Evolutionary conservation across 2,329 filamentous ascomycete genomes (phyloP).

Genomic region (Fusarium nematophilum): DNA sequence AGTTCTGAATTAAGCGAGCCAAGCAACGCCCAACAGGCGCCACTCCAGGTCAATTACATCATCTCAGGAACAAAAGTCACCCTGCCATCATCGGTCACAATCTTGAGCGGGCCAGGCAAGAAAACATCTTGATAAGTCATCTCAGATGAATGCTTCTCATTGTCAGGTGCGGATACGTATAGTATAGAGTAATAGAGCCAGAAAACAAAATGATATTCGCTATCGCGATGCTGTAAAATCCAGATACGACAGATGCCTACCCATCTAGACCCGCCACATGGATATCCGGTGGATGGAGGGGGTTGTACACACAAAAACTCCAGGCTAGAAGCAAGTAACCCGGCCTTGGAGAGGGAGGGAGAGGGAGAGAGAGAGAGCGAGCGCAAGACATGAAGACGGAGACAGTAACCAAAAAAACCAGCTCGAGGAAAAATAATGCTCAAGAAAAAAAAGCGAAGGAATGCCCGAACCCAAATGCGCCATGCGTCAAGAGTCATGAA

Average conservation of each 20-base stretch:
- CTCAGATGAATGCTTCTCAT: not conserved
- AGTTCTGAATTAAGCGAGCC: too few relatives aligned
- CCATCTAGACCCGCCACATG: slow-evolving; percentile 13
- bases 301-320: slow-evolving; percentile 22
- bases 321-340: slow-evolving; percentile 5
- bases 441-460: slow-evolving; percentile 12
- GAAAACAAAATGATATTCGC: slow-evolving; percentile 4
- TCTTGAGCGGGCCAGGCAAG: too few relatives aligned
- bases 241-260: slow-evolving; percentile 28
- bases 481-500: slow-evolving; percentile 18
- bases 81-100: too few relatives aligned
- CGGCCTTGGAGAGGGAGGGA: not conserved
- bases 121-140: too few relatives aligned
- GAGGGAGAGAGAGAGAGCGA: too few relatives aligned
- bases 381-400: slow-evolving; percentile 8
- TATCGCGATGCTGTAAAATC: slow-evolving; percentile 16
- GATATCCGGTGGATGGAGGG: slow-evolving; percentile 8
- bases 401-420: slow-evolving; percentile 11
- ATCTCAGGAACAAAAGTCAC: too few relatives aligned
- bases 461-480: slow-evolving; percentile 28
- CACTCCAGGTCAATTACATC: too few relatives aligned
- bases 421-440: slow-evolving; percentile 5
- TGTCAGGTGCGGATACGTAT: not conserved
- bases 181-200: not conserved
- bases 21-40: too few relatives aligned